Conservation (phyloP, 139 green algal species). For the Micromonas pusilla region DNA sequence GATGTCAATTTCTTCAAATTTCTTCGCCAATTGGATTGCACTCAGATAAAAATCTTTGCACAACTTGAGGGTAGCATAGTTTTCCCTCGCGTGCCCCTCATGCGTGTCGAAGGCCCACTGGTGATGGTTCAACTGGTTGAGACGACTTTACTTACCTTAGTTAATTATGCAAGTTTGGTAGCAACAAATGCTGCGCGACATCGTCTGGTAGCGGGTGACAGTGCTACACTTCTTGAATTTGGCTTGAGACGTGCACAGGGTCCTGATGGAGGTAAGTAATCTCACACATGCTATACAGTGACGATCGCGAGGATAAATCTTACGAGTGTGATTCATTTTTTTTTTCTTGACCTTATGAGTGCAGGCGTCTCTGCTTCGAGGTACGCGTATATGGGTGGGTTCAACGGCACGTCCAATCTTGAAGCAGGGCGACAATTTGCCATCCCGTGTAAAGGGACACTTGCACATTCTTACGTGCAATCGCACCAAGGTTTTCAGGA, state of each 20-base stretch:
- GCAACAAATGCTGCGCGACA: slow-evolving; percentile 43
- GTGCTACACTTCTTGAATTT: slow-evolving; percentile 44
- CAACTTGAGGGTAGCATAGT: slow-evolving; percentile 37
- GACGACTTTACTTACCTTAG: slow-evolving; percentile 38
- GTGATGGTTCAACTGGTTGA: slow-evolving; percentile 42
- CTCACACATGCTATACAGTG: background rate
- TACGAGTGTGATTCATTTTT: slow-evolving; percentile 11
- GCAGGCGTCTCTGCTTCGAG: slow-evolving; percentile 36
- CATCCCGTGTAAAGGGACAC: slow-evolving; percentile 42
- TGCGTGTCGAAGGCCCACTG: slow-evolving; percentile 38
- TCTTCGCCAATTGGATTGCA: slow-evolving; percentile 29
- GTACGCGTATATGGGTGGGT: slow-evolving; percentile 41
- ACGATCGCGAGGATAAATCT: background rate
- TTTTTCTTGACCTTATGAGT: too few species aligned
- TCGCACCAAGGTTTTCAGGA: slow-evolving; percentile 22
- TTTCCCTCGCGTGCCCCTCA: slow-evolving; percentile 41
- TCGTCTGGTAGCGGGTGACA: slow-evolving; percentile 28
- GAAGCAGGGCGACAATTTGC: slow-evolving; percentile 38
- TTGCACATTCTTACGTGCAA: slow-evolving; percentile 41
- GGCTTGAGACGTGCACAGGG: slow-evolving; percentile 41
- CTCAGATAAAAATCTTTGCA: slow-evolving; percentile 29
- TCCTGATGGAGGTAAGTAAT: background rate
- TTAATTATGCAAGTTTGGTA: slow-evolving; percentile 44
- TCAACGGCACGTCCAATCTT: slow-evolving; percentile 42
- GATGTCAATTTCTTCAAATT: slow-evolving; percentile 38